These are phyloP conservation scores for Moricandia moricandioides DNA, from an alignment of 345 rosid genomes.

Conservation along the genomic window DNA sequence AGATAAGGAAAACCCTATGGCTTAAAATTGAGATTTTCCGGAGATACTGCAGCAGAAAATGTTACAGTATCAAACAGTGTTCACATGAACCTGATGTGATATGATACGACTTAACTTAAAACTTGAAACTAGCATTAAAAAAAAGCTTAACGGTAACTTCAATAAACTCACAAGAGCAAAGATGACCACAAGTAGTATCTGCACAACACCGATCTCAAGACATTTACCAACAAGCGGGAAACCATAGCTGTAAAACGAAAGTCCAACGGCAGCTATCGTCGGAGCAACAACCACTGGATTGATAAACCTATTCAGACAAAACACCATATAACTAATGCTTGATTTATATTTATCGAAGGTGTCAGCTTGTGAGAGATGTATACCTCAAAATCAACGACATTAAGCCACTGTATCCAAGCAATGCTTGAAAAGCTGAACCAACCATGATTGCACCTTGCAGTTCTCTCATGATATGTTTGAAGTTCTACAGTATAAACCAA, in stretches of 20 bases:
- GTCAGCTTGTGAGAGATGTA: constrained; percentile 1
- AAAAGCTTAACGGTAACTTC: background rate
- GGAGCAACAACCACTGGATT: constrained; percentile 99
- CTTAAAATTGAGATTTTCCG: constrained; percentile 88
- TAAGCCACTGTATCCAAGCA: constrained; percentile 89
- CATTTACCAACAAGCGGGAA: constrained; percentile 89
- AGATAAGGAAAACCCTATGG: constrained; percentile 87
- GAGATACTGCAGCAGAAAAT: constrained; percentile 64
- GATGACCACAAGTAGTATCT: constrained; percentile 72
- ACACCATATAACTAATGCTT: background rate
- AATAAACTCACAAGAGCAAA: constrained; percentile 84
- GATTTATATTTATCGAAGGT: constrained; percentile 22
- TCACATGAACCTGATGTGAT: background rate
- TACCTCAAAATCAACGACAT: constrained; percentile 70
- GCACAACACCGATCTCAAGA: constrained; percentile 81
- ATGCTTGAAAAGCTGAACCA: constrained; percentile 80
- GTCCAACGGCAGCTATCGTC: constrained; percentile 95
- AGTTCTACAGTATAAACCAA: constrained; percentile 53
- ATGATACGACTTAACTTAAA: background rate
- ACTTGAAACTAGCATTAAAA: background rate
- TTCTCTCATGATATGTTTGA: constrained; percentile 93
- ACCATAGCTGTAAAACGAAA: constrained; percentile 90
- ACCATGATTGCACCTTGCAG: constrained; percentile 86
- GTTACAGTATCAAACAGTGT: background rate
- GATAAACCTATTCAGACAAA: constrained; percentile 70